phyloP scores from a whole-genome alignment of 1,139 yeast genomes.

The Trichomonascaceae sp. region DNA sequence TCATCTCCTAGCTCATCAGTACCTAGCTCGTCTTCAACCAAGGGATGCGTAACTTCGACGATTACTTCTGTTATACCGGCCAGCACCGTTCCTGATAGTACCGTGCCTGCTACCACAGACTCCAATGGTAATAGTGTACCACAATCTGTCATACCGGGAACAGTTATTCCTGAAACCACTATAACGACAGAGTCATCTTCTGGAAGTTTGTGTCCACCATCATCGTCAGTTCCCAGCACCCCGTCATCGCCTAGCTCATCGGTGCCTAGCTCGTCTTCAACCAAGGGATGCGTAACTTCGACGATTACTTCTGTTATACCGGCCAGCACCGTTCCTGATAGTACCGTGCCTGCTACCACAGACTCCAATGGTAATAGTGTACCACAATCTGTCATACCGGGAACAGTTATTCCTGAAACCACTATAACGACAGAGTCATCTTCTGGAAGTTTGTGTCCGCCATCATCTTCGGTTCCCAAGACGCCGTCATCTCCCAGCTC shows the following conservation, averaged over 20 bases:
- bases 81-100: neutral
- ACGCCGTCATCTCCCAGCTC: neutral
- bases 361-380: neutral
- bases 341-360: neutral
- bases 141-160: neutral
- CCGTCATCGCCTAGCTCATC: neutral
- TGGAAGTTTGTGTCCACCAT: neutral
- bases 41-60: neutral
- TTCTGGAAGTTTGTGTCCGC: neutral
- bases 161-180: conserved; percentile 1
- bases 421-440: neutral
- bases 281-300: neutral
- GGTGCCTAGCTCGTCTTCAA: neutral
- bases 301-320: neutral
- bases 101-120: neutral
- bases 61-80: conserved; percentile 2
- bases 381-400: neutral
- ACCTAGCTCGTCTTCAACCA: neutral
- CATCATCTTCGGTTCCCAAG: neutral
- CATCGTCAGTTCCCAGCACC: neutral
- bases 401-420: neutral
- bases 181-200: conserved; percentile 1
- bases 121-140: neutral
- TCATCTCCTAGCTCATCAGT: neutral
- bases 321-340: neutral